Conservation (phyloP, 345 rosid species). For the Fremontodendron californicum region DNA sequence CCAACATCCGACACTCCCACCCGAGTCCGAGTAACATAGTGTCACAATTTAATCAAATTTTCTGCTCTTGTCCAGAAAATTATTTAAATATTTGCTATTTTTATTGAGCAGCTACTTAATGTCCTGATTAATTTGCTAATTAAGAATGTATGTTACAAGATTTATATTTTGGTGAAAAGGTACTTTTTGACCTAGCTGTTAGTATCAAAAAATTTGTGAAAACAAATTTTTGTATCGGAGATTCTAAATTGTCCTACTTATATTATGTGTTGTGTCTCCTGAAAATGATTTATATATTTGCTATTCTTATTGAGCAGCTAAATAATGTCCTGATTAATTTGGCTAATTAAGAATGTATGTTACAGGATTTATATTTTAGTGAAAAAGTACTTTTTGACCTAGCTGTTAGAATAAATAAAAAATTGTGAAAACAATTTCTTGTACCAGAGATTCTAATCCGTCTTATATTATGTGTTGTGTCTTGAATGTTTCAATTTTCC, state of each 20-base stretch:
- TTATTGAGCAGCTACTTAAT: background rate
- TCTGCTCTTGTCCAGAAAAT: background rate
- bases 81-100: background rate
- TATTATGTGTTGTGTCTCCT: background rate
- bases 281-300: background rate
- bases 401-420: background rate
- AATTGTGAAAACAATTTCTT: background rate
- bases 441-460: background rate
- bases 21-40: no score
- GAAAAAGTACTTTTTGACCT: background rate
- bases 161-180: no score
- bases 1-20: no score
- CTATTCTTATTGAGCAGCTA: background rate
- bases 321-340: background rate
- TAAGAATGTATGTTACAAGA: no score
- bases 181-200: background rate
- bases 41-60: background rate
- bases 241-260: background rate
- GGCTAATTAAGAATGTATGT: background rate
- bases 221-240: background rate
- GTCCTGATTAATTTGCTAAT: background rate
- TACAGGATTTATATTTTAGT: background rate
- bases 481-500: background rate
- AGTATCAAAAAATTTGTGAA: background rate
- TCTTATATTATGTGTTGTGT: background rate